Percentiles rank a stretch among this genome's conserved stretches.
phyloP scores from a whole-genome alignment of 495 filamentous ascomycete genomes.

The Penicillium tannophilum region DNA sequence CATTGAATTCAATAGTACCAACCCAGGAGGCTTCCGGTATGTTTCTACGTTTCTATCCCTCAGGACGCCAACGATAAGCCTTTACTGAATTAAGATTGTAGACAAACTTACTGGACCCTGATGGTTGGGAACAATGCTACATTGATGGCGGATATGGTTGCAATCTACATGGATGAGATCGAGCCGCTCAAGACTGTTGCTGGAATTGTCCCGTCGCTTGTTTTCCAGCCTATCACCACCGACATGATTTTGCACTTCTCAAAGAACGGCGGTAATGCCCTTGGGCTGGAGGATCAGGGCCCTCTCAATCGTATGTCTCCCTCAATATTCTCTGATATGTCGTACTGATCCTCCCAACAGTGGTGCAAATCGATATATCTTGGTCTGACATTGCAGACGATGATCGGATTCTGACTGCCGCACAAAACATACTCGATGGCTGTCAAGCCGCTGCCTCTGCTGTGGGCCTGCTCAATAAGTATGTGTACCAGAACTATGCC shows the following conservation, averaged over 20 bases:
- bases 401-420: slow-evolving; percentile 8
- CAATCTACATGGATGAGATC: slow-evolving; percentile 46
- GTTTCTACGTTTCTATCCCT: slow-evolving; percentile 3
- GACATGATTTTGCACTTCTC: slow-evolving; percentile 25
- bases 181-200: slow-evolving; percentile 32
- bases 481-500: slow-evolving; percentile 30
- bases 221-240: slow-evolving; percentile 46
- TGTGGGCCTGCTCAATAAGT: slow-evolving; percentile 9
- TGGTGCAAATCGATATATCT: slow-evolving; percentile 14
- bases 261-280: slow-evolving; percentile 47
- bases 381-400: slow-evolving; percentile 35
- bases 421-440: slow-evolving; percentile 7
- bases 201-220: slow-evolving; percentile 39
- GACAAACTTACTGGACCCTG: slow-evolving; percentile 4
- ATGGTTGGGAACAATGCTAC: slow-evolving; percentile 30
- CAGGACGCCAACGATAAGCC: slow-evolving; percentile 1
- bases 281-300: slow-evolving; percentile 40
- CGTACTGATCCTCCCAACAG: slow-evolving; percentile 25
- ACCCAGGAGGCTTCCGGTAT: slow-evolving; percentile 3
- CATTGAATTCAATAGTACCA: slow-evolving; percentile 6
- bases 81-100: not conserved
- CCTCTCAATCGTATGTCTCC: slow-evolving; percentile 6
- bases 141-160: slow-evolving; percentile 49
- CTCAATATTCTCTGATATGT: slow-evolving; percentile 1
- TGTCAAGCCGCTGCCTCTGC: slow-evolving; percentile 5